Base-by-base conservation (phyloP, 2,329 filamentous ascomycete genomes). In the Phoma sp. region DNA sequence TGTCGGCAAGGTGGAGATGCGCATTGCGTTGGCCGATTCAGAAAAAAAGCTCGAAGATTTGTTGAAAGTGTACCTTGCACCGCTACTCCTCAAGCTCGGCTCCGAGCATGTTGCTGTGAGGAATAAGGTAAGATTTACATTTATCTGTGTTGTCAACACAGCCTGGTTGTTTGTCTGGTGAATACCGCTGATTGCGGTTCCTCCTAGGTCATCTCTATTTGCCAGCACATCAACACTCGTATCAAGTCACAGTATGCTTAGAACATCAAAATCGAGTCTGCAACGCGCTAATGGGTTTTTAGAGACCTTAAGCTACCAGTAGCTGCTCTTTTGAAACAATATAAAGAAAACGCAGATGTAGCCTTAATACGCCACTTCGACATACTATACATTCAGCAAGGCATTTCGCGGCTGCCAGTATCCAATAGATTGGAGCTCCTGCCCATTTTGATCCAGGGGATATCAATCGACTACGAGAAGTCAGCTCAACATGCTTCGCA, bases 361-460 rank as follows among this genome's bases (percentile, higher is more conserved):
- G 80, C 87, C 1, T 81, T 97, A 30, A 86, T 99, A 60, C 88
- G 91, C 59, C 91, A 96, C 71, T 90, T 97, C 64, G 93, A 98
- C 75, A 79, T 98, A 33, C 82, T 90, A 15, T 96, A 96, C 71
- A 89, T 97, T 30, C 91, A 96, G 68, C 91, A 96, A 70, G 95
- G 93, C 32, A 80, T 91, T 37, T 82, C 83, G 45, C 81, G 87
- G 42, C 74, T 90, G 17, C 79, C 82, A 2, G 73, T 81, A 10
- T 73, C 77, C 14, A 89, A 93, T 34, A 85, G 91, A 62, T 83
- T 88, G 29, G 85, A 87, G 10, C 78, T 96, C 4, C 75, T 97
- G n/a, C 87, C 91, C 1, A 81, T 85, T 2, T 76, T 92, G 9
- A 77, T 93, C 14, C 80, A 83, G 59, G 89, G 87, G 9, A 87